Conservation (phyloP, 768 basidiomycete genomes). For the Phaeotremella skinneri region DNA sequence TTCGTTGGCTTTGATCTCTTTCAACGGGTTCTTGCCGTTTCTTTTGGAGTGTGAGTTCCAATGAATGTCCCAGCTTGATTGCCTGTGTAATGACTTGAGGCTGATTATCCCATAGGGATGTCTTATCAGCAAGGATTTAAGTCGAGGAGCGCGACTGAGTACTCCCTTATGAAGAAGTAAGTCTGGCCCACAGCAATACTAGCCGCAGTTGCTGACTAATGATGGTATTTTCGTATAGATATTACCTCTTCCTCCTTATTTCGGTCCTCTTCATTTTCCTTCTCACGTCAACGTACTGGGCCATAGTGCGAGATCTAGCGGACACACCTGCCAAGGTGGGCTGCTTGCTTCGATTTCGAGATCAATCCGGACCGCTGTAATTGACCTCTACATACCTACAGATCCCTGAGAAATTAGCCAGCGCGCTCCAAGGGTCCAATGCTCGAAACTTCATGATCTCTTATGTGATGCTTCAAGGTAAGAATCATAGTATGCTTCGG, state of each 20-base stretch:
- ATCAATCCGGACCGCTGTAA: not conserved
- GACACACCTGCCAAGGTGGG: constrained; percentile 77
- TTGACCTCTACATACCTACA: constrained; percentile 1
- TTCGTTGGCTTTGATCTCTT: constrained; percentile 78
- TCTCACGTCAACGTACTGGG: constrained; percentile 85
- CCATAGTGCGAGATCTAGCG: constrained; percentile 84
- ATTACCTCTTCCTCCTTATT: constrained; percentile 85
- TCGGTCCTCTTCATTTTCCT: constrained; percentile 95
- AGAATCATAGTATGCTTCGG: not conserved
- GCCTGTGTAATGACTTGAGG: not conserved
- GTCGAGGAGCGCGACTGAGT: constrained; percentile 90
- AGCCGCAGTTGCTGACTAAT: not conserved
- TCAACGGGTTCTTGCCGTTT: constrained; percentile 87
- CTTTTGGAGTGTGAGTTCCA: constrained; percentile 69
- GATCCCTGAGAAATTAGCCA: constrained; percentile 87
- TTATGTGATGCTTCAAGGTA: constrained; percentile 55
- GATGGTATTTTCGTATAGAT: constrained; percentile 57
- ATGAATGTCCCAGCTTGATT: not conserved
- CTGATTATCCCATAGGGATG: constrained; percentile 55
- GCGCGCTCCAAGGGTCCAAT: constrained; percentile 62
- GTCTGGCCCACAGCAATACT: constrained; percentile 36
- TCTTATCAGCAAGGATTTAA: constrained; percentile 88
- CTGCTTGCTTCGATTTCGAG: not conserved
- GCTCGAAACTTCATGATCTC: constrained; percentile 61
- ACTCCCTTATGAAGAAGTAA: constrained; percentile 85